Conservation (phyloP, 164 flowering plant genomes). For the Umbellularia californica region DNA sequence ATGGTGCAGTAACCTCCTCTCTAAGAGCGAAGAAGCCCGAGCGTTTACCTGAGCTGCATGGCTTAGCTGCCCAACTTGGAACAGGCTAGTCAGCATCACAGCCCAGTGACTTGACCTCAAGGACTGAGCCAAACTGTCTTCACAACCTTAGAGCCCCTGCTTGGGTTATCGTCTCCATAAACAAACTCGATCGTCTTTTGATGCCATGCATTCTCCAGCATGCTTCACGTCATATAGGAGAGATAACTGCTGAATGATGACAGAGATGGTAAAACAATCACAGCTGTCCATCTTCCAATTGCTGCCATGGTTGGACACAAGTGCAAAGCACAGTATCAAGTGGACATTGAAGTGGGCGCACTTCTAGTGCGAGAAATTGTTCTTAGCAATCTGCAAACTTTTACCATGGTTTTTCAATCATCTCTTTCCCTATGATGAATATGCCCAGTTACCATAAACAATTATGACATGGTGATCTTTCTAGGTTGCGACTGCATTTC, state of each 20-base stretch:
- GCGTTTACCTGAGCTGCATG: background rate
- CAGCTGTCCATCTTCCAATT: background rate
- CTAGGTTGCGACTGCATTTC: no score
- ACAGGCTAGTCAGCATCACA: background rate
- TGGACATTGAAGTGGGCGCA: no score
- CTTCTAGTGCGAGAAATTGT: no score
- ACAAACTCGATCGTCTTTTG: background rate
- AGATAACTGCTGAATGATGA: no score
- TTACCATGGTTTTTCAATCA: no score
- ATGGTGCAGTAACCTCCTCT: background rate
- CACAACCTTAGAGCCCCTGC: no score
- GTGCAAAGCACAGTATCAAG: background rate
- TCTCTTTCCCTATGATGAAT: no score
- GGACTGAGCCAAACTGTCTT: no score
- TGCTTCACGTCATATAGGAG: background rate
- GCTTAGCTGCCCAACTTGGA: slow-evolving; percentile 1
- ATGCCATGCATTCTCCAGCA: background rate
- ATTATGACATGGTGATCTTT: no score
- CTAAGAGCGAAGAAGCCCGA: background rate
- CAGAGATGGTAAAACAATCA: background rate
- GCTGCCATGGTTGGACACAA: background rate
- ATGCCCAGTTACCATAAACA: no score
- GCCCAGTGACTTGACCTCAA: background rate
- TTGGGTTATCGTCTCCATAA: background rate
- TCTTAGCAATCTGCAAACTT: no score